phyloP scores from a whole-genome alignment of 148 eudicot species.

The Diospyros lotus region DNA sequence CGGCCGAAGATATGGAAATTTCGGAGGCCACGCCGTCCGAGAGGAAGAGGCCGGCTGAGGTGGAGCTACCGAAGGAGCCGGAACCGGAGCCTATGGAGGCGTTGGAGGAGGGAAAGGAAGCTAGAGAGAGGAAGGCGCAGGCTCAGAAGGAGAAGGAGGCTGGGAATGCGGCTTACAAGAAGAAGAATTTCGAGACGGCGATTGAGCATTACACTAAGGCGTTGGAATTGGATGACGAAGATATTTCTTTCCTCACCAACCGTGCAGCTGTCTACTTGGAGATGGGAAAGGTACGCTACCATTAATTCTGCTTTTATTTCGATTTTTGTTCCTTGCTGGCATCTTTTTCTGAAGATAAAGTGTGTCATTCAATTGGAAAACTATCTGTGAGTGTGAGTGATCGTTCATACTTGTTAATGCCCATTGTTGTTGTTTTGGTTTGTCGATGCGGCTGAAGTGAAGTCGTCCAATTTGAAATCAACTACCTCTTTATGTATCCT shows the following conservation, averaged over 20 bases:
- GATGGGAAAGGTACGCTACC: conserved; percentile 73
- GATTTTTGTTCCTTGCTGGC: too few species aligned
- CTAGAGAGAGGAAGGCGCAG: conserved; percentile 46
- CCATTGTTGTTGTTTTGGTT: too few species aligned
- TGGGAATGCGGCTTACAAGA: conserved; percentile 89
- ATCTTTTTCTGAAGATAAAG: too few species aligned
- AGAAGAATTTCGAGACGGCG: conserved; percentile 86
- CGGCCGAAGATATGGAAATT: conserved; percentile 27
- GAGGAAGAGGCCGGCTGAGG: conserved; percentile 38
- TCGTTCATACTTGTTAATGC: too few species aligned
- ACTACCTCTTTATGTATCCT: too few species aligned
- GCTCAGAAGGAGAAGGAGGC: conserved; percentile 89
- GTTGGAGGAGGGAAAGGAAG: conserved; percentile 52
- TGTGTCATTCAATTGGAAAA: too few species aligned
- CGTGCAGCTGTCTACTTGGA: conserved; percentile 94
- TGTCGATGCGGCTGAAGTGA: too few species aligned
- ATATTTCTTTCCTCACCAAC: conserved; percentile 87
- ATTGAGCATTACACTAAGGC: conserved; percentile 66
- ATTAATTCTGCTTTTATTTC: not conserved
- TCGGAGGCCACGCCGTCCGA: conserved; percentile 22
- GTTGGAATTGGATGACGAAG: conserved; percentile 71
- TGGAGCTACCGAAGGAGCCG: conserved; percentile 36
- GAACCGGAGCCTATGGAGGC: conserved; percentile 48
- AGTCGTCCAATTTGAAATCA: too few species aligned
- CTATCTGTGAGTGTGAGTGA: too few species aligned